Conservation (phyloP, 768 basidiomycete species). For the Mycena albidolilacea region DNA sequence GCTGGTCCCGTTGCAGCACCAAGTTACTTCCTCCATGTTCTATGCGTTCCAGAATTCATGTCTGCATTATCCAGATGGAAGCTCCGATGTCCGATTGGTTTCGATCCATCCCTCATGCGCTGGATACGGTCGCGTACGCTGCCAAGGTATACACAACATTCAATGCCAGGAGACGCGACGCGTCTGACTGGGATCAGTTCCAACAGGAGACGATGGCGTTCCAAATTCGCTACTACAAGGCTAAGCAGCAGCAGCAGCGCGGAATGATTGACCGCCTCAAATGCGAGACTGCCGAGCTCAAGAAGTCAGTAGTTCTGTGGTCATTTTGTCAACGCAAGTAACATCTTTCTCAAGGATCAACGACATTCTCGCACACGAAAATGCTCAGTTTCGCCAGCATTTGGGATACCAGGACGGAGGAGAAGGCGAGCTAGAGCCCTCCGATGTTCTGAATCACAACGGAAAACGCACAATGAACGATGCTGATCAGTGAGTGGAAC, state of each 20-base stretch:
- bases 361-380: constrained; percentile 65
- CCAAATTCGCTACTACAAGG: constrained; percentile 75
- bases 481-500: constrained; percentile 55
- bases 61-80: constrained; percentile 69
- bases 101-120: constrained; percentile 68
- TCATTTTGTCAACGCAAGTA: constrained; percentile 18
- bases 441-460: constrained; percentile 64
- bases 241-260: constrained; percentile 70
- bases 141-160: constrained; percentile 65
- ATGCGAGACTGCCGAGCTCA: constrained; percentile 66
- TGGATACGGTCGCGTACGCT: constrained; percentile 78
- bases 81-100: constrained; percentile 90
- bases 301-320: constrained; percentile 61
- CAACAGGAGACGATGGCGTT: constrained; percentile 83
- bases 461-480: constrained; percentile 76
- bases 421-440: constrained; percentile 46
- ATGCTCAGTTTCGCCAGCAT: constrained; percentile 61
- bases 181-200: constrained; percentile 63
- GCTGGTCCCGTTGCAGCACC: constrained; percentile 78
- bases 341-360: constrained; percentile 57
- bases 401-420: constrained; percentile 43
- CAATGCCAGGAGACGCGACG: background rate
- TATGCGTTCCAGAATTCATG: background rate
- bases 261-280: constrained; percentile 67
- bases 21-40: constrained; percentile 62